phyloP scores from a whole-genome alignment of 352 stramenopile genomes.

The Globisporangium paroecandrum region DNA sequence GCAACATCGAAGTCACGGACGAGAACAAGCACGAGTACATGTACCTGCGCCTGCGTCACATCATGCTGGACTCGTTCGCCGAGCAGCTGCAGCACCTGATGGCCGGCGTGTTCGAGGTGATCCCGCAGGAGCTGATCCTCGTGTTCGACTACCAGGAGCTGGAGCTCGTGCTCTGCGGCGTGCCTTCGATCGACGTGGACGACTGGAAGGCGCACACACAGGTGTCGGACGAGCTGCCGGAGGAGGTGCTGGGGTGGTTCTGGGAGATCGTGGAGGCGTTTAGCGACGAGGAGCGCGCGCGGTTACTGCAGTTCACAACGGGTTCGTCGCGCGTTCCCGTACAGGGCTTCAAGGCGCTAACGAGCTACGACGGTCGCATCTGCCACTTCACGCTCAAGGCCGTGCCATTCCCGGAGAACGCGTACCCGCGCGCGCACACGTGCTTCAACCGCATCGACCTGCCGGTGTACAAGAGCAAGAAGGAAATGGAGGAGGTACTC shows the following conservation, averaged over 20 bases:
- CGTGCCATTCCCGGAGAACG: constrained; percentile 51
- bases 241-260: constrained; percentile 75
- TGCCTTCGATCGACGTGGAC: constrained; percentile 77
- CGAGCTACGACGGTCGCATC: constrained; percentile 56
- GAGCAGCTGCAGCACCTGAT: constrained; percentile 92
- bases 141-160: constrained; percentile 86
- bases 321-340: constrained; percentile 55
- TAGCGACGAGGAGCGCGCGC: constrained; percentile 51
- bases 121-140: constrained; percentile 86
- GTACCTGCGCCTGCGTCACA: constrained; percentile 93
- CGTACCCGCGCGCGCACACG: constrained; percentile 63
- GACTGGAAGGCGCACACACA: constrained; percentile 87
- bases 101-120: constrained; percentile 96
- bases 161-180: constrained; percentile 75
- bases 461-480: constrained; percentile 90
- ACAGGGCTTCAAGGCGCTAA: constrained; percentile 62
- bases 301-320: constrained; percentile 54
- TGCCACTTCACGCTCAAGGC: constrained; percentile 64
- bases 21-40: constrained; percentile 98
- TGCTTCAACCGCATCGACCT: constrained; percentile 89
- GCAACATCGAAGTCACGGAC: constrained; percentile 88
- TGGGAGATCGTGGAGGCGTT: constrained; percentile 56
- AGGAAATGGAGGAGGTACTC: constrained; percentile 91
- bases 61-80: constrained; percentile 92
- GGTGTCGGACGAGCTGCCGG: constrained; percentile 78